Evolutionary conservation across 768 basidiomycete species (phyloP).

Genomic region (Lanmaoa rubissima): DNA sequence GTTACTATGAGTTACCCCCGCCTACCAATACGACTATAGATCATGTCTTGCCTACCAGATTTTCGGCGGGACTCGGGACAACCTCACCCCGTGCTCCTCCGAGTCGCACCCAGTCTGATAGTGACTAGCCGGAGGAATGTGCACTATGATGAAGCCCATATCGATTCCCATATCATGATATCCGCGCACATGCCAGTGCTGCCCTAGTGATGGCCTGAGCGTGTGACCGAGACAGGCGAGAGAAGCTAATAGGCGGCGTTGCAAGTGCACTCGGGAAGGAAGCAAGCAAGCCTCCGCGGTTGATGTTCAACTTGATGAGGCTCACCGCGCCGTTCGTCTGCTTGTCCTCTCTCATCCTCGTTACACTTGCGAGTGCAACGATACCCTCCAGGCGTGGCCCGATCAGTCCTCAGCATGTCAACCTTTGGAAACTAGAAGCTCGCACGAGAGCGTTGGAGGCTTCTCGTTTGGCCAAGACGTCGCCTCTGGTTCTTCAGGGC

Average conservation of each 20-base stretch:
- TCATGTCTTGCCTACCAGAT: too few relatives aligned
- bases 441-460: slow-evolving; percentile 19
- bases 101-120: too few relatives aligned
- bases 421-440: slow-evolving; percentile 55
- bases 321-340: slow-evolving; percentile 12
- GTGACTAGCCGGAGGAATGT: not conserved
- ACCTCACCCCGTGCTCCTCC: too few relatives aligned
- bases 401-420: slow-evolving; percentile 58
- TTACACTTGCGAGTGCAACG: slow-evolving; percentile 8
- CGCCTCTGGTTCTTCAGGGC: slow-evolving; percentile 25
- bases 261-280: not conserved
- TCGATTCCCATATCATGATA: not conserved
- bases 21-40: too few relatives aligned
- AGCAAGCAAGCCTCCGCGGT: not conserved
- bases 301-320: slow-evolving; percentile 13
- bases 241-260: not conserved
- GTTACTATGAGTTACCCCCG: too few relatives aligned
- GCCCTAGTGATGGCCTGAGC: not conserved
- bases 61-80: too few relatives aligned
- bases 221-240: not conserved
- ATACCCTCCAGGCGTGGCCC: slow-evolving; percentile 12
- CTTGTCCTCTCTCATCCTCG: slow-evolving; percentile 11
- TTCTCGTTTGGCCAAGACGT: slow-evolving; percentile 7
- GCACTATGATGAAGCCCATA: not conserved
- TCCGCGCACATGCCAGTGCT: too few relatives aligned